Conservation (phyloP, 495 filamentous ascomycete genomes). For the Hypoxylon fragiforme region DNA sequence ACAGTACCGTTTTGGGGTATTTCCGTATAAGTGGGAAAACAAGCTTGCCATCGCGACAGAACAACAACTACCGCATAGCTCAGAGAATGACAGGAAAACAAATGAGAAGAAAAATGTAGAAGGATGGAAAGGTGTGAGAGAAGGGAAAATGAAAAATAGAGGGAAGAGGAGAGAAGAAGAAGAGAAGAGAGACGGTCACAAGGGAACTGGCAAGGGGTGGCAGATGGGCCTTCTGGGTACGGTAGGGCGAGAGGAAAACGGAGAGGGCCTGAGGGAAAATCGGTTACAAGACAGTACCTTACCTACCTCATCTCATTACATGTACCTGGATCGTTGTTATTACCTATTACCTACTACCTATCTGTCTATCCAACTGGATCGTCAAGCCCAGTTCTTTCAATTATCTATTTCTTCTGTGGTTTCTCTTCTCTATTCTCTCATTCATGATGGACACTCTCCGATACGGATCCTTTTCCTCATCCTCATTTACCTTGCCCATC, state of each 20-base stretch:
- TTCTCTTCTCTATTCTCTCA: too few relatives aligned
- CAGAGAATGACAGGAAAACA: conserved; percentile 13
- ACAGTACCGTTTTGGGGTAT: conserved; percentile 37
- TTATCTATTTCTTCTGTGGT: too few relatives aligned
- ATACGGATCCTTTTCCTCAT: not conserved
- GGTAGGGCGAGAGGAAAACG: conserved; percentile 28
- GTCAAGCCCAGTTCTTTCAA: too few relatives aligned
- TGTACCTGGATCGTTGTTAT: conserved; percentile 20
- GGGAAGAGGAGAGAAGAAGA: conserved; percentile 21
- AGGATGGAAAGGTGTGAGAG: conserved; percentile 12
- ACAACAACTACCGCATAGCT: conserved; percentile 13
- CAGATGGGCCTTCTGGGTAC: conserved; percentile 45
- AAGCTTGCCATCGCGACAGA: conserved; percentile 11
- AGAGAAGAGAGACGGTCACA: conserved; percentile 39
- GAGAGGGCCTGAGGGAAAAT: conserved; percentile 27
- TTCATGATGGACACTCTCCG: not conserved
- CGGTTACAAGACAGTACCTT: conserved; percentile 36
- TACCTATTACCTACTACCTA: conserved; percentile 4
- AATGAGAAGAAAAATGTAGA: conserved; percentile 22
- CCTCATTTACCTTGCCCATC: conserved; percentile 13
- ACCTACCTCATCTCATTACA: conserved; percentile 1
- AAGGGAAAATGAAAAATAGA: conserved; percentile 11
- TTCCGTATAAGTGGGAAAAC: conserved; percentile 26
- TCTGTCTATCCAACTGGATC: conserved; percentile 3
- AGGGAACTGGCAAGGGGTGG: conserved; percentile 44